Conservation (phyloP, 805 yeast genomes). For the Wickerhamiella lipophila region DNA sequence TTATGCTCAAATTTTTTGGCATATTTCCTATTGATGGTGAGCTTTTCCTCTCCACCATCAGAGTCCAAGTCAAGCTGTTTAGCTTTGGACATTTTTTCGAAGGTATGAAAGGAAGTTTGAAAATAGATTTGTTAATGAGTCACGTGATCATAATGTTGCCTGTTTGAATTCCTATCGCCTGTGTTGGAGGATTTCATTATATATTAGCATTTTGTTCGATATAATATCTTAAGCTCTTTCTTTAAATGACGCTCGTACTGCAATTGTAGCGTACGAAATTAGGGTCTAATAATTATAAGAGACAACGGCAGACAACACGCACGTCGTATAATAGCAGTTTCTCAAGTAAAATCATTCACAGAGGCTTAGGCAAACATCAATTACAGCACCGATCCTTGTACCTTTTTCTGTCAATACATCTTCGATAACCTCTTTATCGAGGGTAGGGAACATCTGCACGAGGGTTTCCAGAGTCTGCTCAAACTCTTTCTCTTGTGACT, state of each 20-base stretch:
- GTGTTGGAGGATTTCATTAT: too few species aligned
- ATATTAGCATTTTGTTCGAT: too few species aligned
- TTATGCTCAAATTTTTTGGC: conserved; percentile 25
- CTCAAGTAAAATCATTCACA: too few species aligned
- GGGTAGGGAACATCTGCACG: conserved; percentile 58
- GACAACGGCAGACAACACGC: too few species aligned
- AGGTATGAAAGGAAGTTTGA: background rate
- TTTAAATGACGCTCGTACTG: too few species aligned
- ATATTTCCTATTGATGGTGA: conserved; percentile 14
- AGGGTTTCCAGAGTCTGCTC: conserved; percentile 39
- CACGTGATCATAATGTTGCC: background rate
- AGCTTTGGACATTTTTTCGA: background rate
- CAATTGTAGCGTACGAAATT: too few species aligned
- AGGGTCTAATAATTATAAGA: too few species aligned
- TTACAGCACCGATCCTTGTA: conserved; percentile 57
- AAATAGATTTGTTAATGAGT: background rate
- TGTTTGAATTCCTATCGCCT: background rate
- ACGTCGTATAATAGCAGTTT: too few species aligned
- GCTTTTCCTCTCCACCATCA: conserved; percentile 1
- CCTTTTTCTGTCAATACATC: conserved; percentile 59
- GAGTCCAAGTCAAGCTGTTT: conserved; percentile 4
- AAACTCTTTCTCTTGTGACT: conserved; percentile 34
- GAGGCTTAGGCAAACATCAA: conserved; percentile 45
- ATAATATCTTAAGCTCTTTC: too few species aligned
- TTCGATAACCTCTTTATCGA: conserved; percentile 53